phyloP scores from a whole-genome alignment of 2,329 filamentous ascomycete genomes.

The Sclerotinia nivalis region DNA sequence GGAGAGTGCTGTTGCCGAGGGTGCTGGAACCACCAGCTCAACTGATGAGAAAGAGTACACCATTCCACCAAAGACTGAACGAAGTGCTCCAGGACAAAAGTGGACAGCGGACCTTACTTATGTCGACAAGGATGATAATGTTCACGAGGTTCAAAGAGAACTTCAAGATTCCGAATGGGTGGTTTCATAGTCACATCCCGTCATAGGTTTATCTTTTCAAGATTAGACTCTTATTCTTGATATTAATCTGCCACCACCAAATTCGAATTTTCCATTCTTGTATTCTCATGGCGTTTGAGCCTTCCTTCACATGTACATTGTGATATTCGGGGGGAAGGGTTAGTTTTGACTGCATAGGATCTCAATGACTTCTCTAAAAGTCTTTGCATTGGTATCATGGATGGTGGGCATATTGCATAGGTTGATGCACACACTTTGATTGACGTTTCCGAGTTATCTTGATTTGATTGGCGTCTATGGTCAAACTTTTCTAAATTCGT shows the following conservation, averaged over 20 bases:
- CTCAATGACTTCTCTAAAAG: constrained; percentile 13
- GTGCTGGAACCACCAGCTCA: constrained; percentile 24
- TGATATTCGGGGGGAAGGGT: constrained; percentile 19
- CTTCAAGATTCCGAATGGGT: constrained; percentile 41
- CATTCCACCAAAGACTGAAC: constrained; percentile 29
- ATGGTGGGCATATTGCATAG: constrained; percentile 25
- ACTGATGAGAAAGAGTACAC: constrained; percentile 32
- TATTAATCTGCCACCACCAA: not conserved
- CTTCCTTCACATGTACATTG: constrained; percentile 22
- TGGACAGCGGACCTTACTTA: constrained; percentile 31
- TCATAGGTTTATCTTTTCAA: constrained; percentile 3
- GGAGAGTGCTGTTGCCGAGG: constrained; percentile 32
- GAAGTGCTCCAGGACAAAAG: constrained; percentile 34
- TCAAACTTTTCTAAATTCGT: constrained; percentile 12
- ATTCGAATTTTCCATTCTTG: constrained; percentile 13
- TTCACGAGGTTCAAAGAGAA: constrained; percentile 28
- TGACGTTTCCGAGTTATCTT: constrained; percentile 4
- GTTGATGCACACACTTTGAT: constrained; percentile 16
- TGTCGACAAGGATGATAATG: constrained; percentile 29
- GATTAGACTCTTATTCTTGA: constrained; percentile 14
- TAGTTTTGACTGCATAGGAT: constrained; percentile 22
- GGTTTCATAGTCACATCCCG: constrained; percentile 32
- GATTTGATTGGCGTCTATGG: constrained; percentile 19
- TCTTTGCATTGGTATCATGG: constrained; percentile 24
- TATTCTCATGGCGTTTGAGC: constrained; percentile 25